These are phyloP conservation scores for Tylopilus sp. DNA, from an alignment of 1,284 basidiomycete species.

Conservation along the genomic window DNA sequence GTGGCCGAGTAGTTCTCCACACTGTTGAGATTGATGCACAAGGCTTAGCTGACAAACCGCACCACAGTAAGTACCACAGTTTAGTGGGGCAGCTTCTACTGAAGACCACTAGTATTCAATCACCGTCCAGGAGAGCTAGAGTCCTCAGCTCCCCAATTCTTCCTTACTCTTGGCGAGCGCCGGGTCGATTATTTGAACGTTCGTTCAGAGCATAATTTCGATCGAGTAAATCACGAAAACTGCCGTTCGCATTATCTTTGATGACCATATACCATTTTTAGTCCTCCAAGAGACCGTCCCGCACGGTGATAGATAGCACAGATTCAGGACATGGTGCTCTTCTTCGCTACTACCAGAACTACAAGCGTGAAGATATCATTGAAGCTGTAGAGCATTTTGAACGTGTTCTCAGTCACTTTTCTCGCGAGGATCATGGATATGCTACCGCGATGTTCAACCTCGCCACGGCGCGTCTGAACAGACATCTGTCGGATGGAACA, in stretches of 20 bases:
- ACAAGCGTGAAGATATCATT: not conserved
- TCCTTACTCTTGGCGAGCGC: not conserved
- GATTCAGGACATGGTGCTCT: not conserved
- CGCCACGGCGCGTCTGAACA: conserved; percentile 12
- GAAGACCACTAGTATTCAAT: not conserved
- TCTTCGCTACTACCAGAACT: not conserved
- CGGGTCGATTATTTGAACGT: not conserved
- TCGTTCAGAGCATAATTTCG: not conserved
- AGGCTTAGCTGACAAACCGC: not conserved
- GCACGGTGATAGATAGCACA: not conserved
- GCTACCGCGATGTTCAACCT: conserved; percentile 23
- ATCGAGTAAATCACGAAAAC: not conserved
- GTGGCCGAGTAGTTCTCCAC: not conserved
- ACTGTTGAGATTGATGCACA: not conserved
- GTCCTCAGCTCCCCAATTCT: not conserved
- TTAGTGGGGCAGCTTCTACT: not conserved
- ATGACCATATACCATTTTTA: not conserved
- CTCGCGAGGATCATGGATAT: not conserved
- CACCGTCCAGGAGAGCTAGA: not conserved
- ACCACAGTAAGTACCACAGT: not conserved
- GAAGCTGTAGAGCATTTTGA: not conserved
- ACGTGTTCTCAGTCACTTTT: not conserved
- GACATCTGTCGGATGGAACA: not conserved
- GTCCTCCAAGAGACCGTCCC: not conserved
- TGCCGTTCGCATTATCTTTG: not conserved